A percentile compares a stretch with the other conserved stretches of the same genome.
Conservation (phyloP, 2,329 filamentous ascomycete species). For the Monosporascus sp. region DNA sequence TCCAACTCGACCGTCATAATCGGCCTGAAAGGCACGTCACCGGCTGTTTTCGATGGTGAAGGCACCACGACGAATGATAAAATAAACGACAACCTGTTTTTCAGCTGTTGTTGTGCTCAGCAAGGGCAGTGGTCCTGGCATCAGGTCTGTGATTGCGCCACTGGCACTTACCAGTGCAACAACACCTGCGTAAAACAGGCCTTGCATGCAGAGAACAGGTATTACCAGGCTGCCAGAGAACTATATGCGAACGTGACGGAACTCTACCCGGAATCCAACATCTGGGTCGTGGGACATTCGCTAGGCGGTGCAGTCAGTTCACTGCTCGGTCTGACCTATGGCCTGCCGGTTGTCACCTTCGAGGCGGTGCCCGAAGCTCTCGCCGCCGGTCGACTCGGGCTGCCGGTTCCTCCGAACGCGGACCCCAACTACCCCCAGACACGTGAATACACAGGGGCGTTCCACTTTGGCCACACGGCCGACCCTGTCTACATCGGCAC, state of each 20-base stretch:
- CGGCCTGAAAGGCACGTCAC: conserved; percentile 84
- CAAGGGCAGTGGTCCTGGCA: conserved; percentile 87
- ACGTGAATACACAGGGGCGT: conserved; percentile 68
- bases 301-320: conserved; percentile 85
- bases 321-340: conserved; percentile 87
- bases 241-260: conserved; percentile 90
- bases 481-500: conserved; percentile 93
- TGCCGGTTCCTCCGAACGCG: conserved; percentile 77
- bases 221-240: conserved; percentile 84
- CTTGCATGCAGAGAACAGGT: conserved; percentile 76
- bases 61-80: conserved; percentile 98
- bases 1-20: conserved; percentile 84
- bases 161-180: conserved; percentile 83
- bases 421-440: conserved; percentile 67
- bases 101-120: conserved; percentile 95
- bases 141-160: conserved; percentile 89
- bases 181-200: conserved; percentile 78
- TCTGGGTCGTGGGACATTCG: conserved; percentile 92
- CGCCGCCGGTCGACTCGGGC: conserved; percentile 74
- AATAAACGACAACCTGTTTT: conserved; percentile 94
- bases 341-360: conserved; percentile 84
- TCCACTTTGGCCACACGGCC: conserved; percentile 91
- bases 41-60: conserved; percentile 91
- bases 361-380: conserved; percentile 90
- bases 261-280: conserved; percentile 74